phyloP scores from a whole-genome alignment of 2,329 filamentous ascomycete genomes.

The Pyricularia sp. region DNA sequence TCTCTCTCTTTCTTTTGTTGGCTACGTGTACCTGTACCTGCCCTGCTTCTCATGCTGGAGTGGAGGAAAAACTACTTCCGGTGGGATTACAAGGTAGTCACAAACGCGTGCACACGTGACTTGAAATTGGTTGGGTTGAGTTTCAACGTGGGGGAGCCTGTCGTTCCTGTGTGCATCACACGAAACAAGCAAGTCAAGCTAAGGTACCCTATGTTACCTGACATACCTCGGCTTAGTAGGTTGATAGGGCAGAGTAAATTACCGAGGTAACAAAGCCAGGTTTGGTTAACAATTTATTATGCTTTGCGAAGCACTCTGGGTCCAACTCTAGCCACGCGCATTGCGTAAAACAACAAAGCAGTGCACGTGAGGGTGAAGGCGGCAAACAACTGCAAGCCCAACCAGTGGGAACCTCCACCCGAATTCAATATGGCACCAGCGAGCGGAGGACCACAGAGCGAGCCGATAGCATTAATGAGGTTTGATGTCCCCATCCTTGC shows the following conservation, averaged over 20 bases:
- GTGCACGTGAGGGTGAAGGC: slow-evolving; percentile 1
- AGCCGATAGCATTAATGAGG: slow-evolving; percentile 4
- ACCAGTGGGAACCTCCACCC: slow-evolving; percentile 1
- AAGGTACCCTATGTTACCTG: too few species aligned
- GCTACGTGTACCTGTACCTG: neutral
- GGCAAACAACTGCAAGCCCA: slow-evolving; percentile 8
- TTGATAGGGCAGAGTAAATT: neutral
- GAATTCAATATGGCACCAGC: slow-evolving; percentile 6
- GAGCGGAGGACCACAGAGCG: slow-evolving; percentile 7
- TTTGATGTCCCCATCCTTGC: slow-evolving; percentile 6
- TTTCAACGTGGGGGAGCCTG: neutral
- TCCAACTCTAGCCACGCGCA: slow-evolving; percentile 3
- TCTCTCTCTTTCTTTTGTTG: too few species aligned
- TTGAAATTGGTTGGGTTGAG: neutral
- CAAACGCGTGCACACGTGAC: neutral
- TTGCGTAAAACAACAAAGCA: neutral
- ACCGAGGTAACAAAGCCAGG: neutral
- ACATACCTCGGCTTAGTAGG: neutral
- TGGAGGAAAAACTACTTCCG: neutral
- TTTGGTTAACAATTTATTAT: neutral
- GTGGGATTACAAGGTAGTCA: neutral
- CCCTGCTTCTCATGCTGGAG: neutral
- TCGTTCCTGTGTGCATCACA: neutral
- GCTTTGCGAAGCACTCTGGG: neutral
- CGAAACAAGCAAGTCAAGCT: neutral